phyloP scores from a whole-genome alignment of 2,329 filamentous ascomycete species.

The Pestalotiopsis sp. region DNA sequence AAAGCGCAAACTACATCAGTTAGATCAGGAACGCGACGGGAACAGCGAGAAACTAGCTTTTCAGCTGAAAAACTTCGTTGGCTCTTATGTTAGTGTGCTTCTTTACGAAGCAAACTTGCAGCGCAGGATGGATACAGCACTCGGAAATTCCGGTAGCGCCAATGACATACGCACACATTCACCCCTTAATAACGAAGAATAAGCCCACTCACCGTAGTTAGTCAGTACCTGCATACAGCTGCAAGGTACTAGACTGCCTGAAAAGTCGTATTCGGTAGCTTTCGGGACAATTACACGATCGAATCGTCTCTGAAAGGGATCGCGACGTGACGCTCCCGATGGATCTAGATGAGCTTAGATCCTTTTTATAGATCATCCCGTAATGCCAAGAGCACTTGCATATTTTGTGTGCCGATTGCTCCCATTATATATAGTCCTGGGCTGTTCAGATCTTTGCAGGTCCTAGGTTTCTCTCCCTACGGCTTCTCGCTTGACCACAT shows the following conservation, averaged over 20 bases:
- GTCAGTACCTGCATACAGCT: not conserved
- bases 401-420: not conserved
- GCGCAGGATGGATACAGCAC: not conserved
- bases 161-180: not conserved
- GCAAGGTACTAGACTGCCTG: not conserved
- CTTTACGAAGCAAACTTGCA: not conserved
- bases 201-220: conserved; percentile 1
- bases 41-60: too few relatives aligned
- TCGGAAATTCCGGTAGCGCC: not conserved
- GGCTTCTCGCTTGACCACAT: not conserved
- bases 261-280: conserved; percentile 6
- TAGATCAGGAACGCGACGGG: too few relatives aligned
- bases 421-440: conserved; percentile 4
- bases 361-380: not conserved
- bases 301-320: not conserved
- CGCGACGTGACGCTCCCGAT: not conserved
- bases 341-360: not conserved
- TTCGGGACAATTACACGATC: conserved; percentile 6
- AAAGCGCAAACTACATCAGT: too few relatives aligned
- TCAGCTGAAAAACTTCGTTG: too few relatives aligned
- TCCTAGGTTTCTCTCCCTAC: not conserved
- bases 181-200: conserved; percentile 4
- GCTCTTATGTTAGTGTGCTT: too few relatives aligned
- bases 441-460: not conserved
- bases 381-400: not conserved